A percentile compares a stretch with the other conserved stretches of the same genome.
phyloP scores from a whole-genome alignment of 2,329 filamentous ascomycete genomes.

The Dothideomycetes sp. region DNA sequence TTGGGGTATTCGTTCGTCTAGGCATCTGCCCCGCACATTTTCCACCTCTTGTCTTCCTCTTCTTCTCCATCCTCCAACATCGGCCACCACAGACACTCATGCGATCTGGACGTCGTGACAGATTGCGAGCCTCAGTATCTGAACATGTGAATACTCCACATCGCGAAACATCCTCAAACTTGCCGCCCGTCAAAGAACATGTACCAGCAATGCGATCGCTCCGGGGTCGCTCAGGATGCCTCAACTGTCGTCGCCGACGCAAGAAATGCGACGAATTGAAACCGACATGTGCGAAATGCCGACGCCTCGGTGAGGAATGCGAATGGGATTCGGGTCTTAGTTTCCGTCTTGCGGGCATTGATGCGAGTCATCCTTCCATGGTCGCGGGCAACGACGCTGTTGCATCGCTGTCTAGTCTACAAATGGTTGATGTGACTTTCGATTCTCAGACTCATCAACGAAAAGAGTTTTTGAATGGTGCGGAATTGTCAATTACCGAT shows the following conservation, averaged over 20 bases:
- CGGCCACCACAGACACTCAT: not conserved
- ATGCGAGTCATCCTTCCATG: constrained; percentile 26
- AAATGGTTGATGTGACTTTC: constrained; percentile 26
- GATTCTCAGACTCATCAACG: constrained; percentile 20
- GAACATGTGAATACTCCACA: not conserved
- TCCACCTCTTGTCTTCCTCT: no score
- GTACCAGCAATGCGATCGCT: constrained; percentile 3
- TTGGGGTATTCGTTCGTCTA: no score
- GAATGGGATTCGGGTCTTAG: constrained; percentile 19
- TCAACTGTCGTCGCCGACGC: constrained; percentile 27
- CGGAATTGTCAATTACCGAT: not conserved
- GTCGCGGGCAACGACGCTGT: constrained; percentile 17
- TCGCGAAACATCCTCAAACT: not conserved
- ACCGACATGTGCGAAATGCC: constrained; percentile 25
- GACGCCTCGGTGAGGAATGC: constrained; percentile 22
- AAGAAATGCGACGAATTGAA: constrained; percentile 27
- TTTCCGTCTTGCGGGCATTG: constrained; percentile 20
- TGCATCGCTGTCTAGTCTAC: constrained; percentile 9
- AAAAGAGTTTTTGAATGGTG: constrained; percentile 8
- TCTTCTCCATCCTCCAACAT: not conserved
- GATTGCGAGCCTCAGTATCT: not conserved
- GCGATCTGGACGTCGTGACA: not conserved
- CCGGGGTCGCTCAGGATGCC: constrained; percentile 26
- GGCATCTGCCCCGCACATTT: no score
- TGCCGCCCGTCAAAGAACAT: not conserved